Percentiles rank a stretch among this genome's conserved stretches.
Evolutionary conservation across 2,329 filamentous ascomycete species (phyloP).

Genomic region (Fulvia fulva): DNA sequence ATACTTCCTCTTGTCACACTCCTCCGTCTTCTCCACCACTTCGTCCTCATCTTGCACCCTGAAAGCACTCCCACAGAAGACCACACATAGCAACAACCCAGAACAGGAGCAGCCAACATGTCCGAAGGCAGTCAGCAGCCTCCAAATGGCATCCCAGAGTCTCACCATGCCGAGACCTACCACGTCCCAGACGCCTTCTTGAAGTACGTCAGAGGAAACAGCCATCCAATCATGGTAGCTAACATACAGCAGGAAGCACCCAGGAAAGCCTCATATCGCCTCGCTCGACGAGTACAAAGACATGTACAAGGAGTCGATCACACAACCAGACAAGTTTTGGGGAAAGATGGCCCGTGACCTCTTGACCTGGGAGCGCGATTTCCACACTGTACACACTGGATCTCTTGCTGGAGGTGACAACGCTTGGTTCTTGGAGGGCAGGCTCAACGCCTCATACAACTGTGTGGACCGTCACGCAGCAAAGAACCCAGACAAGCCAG

Average conservation of each 20-base stretch:
- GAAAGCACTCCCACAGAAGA: background rate
- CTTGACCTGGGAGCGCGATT: conserved; percentile 85
- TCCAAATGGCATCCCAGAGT: conserved; percentile 25
- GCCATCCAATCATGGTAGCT: background rate
- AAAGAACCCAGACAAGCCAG: conserved; percentile 85
- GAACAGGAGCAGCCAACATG: conserved; percentile 15
- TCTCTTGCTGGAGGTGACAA: conserved; percentile 74
- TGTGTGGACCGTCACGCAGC: conserved; percentile 96
- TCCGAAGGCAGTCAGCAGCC: conserved; percentile 23
- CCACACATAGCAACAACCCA: background rate
- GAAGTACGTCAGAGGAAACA: conserved; percentile 32
- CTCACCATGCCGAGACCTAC: conserved; percentile 26
- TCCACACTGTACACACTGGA: conserved; percentile 80
- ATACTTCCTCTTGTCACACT: background rate
- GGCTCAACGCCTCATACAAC: conserved; percentile 94
- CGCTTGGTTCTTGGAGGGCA: conserved; percentile 92
- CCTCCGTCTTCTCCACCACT: background rate
- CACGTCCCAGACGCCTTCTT: conserved; percentile 35
- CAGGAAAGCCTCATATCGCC: conserved; percentile 56
- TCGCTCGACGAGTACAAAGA: conserved; percentile 60
- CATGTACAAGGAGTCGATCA: conserved; percentile 79
- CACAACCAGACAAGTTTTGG: conserved; percentile 87
- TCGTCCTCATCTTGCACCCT: background rate
- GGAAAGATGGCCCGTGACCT: conserved; percentile 79
- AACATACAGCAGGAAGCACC: conserved; percentile 51